phyloP scores from a whole-genome alignment of 176 grass and related monocot species.

The Poa pratensis region DNA sequence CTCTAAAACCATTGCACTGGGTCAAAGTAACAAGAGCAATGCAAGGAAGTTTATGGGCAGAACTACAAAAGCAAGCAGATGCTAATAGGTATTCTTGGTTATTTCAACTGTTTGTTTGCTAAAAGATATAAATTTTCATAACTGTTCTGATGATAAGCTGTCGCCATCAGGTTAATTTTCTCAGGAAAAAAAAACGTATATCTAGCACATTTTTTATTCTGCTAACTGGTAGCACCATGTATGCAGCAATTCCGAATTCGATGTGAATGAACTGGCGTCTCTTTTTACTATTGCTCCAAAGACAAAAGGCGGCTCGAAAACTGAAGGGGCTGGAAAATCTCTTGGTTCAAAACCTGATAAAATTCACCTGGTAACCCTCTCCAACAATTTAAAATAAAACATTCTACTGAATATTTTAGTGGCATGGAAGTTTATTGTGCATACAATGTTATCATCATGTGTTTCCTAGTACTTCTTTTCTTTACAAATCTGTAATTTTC shows the following conservation, averaged over 20 bases:
- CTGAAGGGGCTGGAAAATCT: constrained; percentile 70
- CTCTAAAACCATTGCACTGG: constrained; percentile 95
- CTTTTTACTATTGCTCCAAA: constrained; percentile 84
- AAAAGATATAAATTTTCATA: constrained; percentile 31
- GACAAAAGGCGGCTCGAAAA: constrained; percentile 58
- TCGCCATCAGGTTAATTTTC: not conserved
- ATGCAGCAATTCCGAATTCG: constrained; percentile 79
- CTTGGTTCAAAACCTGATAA: constrained; percentile 81
- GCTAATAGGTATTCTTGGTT: constrained; percentile 64
- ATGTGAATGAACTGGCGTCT: constrained; percentile 82
- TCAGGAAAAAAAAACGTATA: not conserved
- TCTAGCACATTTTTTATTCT: constrained; percentile 29
- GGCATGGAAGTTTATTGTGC: constrained; percentile 20
- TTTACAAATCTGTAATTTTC: not conserved
- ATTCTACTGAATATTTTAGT: not conserved
- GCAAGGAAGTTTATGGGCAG: constrained; percentile 93
- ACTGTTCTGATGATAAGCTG: not conserved
- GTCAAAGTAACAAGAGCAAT: constrained; percentile 91
- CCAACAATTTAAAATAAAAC: not conserved
- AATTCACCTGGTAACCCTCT: constrained; percentile 84
- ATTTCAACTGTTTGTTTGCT: constrained; percentile 29
- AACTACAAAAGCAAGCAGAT: constrained; percentile 81
- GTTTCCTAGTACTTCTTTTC: not conserved
- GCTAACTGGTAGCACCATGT: constrained; percentile 40
- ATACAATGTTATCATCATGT: not conserved